Evolutionary conservation across 1,139 yeast species (phyloP).

Genomic region (Candida sojae): DNA sequence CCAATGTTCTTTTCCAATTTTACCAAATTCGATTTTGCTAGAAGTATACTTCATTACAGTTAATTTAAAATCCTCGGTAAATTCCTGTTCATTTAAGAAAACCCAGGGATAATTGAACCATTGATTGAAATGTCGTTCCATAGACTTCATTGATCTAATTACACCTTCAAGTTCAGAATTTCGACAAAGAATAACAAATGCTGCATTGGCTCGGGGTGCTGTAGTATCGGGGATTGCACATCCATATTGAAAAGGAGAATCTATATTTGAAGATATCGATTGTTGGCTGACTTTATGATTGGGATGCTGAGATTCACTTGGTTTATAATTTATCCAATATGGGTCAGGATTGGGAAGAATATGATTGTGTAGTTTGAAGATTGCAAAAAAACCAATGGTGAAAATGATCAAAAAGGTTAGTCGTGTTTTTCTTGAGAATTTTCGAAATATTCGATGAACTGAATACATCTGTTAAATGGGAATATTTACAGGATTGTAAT

Average conservation of each 20-base stretch:
- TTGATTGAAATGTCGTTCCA: conserved; percentile 86
- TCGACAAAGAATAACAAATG: conserved; percentile 79
- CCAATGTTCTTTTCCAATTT: conserved; percentile 69
- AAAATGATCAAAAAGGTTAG: background rate
- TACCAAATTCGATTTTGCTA: conserved; percentile 68
- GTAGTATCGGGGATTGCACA: conserved; percentile 43
- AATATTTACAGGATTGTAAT: no score
- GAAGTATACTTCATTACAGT: conserved; percentile 51
- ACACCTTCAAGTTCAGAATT: conserved; percentile 75
- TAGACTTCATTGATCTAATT: conserved; percentile 61
- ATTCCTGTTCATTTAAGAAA: conserved; percentile 77
- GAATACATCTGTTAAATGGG: background rate
- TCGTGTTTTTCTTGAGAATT: background rate
- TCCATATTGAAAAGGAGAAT: conserved; percentile 52
- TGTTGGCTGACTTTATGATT: conserved; percentile 19
- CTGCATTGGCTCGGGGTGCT: conserved; percentile 62
- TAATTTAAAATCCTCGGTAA: conserved; percentile 60
- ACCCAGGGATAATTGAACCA: conserved; percentile 93
- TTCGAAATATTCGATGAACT: background rate
- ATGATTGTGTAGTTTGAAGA: background rate
- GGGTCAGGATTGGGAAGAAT: conserved; percentile 11
- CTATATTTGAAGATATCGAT: conserved; percentile 30
- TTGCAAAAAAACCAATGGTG: background rate
- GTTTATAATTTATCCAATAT: conserved; percentile 9
- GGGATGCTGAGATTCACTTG: background rate